A percentile compares a stretch with the other conserved stretches of the same genome.
These are phyloP conservation scores for Suillus alpinus DNA, from an alignment of 768 basidiomycete genomes.

Conservation along the genomic window DNA sequence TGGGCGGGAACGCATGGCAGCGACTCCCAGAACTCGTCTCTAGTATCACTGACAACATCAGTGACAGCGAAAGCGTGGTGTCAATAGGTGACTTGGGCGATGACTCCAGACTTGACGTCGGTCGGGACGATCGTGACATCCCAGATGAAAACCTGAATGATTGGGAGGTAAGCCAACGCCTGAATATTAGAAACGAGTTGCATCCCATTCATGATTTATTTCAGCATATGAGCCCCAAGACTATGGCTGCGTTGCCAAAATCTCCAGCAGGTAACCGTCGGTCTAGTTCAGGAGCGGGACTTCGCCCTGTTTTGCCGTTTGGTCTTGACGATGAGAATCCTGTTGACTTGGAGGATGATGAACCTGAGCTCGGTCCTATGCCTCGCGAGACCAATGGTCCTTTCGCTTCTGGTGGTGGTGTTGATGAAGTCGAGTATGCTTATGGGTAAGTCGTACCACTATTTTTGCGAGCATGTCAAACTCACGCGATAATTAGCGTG, in stretches of 20 bases:
- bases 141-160: slow-evolving; percentile 85
- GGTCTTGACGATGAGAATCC: slow-evolving; percentile 77
- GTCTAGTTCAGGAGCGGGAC: slow-evolving; percentile 78
- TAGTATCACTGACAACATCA: slow-evolving; percentile 83
- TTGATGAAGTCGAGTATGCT: slow-evolving; percentile 88
- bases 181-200: slow-evolving; percentile 2
- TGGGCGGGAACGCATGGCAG: slow-evolving; percentile 68
- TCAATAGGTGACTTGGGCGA: slow-evolving; percentile 88
- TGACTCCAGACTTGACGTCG: slow-evolving; percentile 63
- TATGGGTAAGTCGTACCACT: slow-evolving; percentile 59
- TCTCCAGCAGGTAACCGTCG: slow-evolving; percentile 82
- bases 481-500: slow-evolving; percentile 22
- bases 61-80: slow-evolving; percentile 91
- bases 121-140: slow-evolving; percentile 58
- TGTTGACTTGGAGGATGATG: slow-evolving; percentile 71
- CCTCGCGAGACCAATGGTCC: slow-evolving; percentile 71
- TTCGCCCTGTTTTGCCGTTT: slow-evolving; percentile 78
- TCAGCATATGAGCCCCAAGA: slow-evolving; percentile 95
- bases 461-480: background rate
- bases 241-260: slow-evolving; percentile 89
- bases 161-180: slow-evolving; percentile 75
- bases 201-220: slow-evolving; percentile 6
- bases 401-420: slow-evolving; percentile 77
- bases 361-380: slow-evolving; percentile 69
- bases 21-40: slow-evolving; percentile 76